Evolutionary conservation across 768 basidiomycete species (phyloP).

Genomic region (Macrolepiota dolichaula): DNA sequence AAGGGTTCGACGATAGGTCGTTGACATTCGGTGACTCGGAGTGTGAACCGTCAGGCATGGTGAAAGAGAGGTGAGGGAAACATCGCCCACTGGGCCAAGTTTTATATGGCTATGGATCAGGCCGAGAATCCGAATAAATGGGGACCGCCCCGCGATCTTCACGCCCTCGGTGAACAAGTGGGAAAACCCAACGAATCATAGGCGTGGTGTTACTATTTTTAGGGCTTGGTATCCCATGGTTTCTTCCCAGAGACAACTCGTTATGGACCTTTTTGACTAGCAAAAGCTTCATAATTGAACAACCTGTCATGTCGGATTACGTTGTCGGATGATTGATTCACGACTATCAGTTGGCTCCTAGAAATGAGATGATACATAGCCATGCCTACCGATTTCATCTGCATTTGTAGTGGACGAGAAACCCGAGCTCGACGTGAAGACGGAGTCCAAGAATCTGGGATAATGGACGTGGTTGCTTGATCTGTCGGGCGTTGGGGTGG

Average conservation of each 20-base stretch:
- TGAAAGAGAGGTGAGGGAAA: neutral
- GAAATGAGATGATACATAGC: too few species aligned
- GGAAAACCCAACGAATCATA: neutral
- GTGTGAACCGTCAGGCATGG: constrained; percentile 5
- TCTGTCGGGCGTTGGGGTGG: too few species aligned
- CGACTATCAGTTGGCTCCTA: neutral
- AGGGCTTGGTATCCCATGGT: neutral
- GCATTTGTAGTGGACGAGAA: too few species aligned
- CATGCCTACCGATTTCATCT: too few species aligned
- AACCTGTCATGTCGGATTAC: neutral
- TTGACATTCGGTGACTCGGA: neutral
- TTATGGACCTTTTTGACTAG: neutral
- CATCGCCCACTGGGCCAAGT: neutral
- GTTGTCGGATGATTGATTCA: neutral
- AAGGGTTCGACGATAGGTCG: neutral
- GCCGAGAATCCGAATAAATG: neutral
- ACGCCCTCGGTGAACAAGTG: neutral
- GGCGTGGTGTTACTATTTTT: neutral
- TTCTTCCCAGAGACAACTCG: neutral
- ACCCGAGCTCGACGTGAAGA: too few species aligned
- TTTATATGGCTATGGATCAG: neutral
- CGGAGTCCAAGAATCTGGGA: too few species aligned
- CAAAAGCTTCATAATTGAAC: neutral
- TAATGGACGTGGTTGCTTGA: too few species aligned
- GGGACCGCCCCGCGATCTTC: neutral